Base-by-base conservation (phyloP, 2,329 filamentous ascomycete genomes). In the Colletotrichum spaethianum region DNA sequence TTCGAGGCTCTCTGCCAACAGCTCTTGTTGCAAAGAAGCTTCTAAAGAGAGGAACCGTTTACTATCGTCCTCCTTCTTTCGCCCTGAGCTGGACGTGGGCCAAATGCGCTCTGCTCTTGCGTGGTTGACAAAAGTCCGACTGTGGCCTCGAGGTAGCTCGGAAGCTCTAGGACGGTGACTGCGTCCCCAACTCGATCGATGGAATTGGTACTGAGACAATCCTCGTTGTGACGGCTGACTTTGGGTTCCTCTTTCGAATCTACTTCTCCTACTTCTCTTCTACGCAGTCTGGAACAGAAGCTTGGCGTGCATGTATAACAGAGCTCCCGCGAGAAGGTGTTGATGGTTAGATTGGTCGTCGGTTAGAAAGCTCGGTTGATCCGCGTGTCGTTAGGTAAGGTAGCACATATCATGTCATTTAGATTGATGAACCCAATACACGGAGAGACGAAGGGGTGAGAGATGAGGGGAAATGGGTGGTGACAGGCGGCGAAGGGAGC, bases 361-460 rank as follows among this genome's bases (percentile, higher is more conserved):
- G 77, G 82, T 82, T 84, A 81, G 80, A 60, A 79, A 82, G 75
- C 61, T 74, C 70, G 64, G 71, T 70, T 75, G 66, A 40, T 74
- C 75, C 76, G 74, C 77, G 77, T 80, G 75, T 79, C 75, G 78
- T 78, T 75, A 79, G 75, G 79, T 79, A 83, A 79, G 75, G 79
- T 79, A 83, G 83, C 83, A 84, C 83, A 77, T 78, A 81, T 77
- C 79, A 80, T 81, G 79, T 80, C 79, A 81, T 76, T 82, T 83
- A 82, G 80, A 84, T 84, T 84, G 82, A 78, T 72, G 74, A 74
- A 77, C 78, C 83, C 82, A 83, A 82, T 83, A 83, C 76, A 77
- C 76, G 75, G 79, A 79, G 79, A 80, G 79, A 55, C 31, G 26
- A 26, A 77, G 80, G 78, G 78, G 33, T 26, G 40, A 42, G 76